phyloP scores from a whole-genome alignment of 805 yeast species.

The Kluyveromyces starmeri region DNA sequence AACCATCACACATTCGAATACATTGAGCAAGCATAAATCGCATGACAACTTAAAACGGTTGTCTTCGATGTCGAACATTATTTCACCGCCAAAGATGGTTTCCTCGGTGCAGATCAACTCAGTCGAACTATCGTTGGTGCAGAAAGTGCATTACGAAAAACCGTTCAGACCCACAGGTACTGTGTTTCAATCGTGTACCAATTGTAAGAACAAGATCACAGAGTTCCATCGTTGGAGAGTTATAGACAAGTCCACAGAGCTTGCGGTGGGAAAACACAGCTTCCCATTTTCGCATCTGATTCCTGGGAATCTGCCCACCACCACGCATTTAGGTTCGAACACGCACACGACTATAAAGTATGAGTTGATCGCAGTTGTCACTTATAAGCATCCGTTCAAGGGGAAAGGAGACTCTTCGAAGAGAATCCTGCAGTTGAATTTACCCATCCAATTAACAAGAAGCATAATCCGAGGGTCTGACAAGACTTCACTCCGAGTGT shows the following conservation, averaged over 20 bases:
- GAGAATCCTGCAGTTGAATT: constrained; percentile 33
- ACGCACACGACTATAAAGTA: constrained; percentile 52
- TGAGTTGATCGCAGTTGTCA: constrained; percentile 57
- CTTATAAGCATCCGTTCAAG: constrained; percentile 31
- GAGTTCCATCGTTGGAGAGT: constrained; percentile 87
- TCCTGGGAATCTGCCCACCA: constrained; percentile 83
- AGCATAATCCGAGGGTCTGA: constrained; percentile 77
- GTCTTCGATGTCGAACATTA: constrained; percentile 19
- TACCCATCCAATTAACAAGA: constrained; percentile 68
- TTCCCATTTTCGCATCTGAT: constrained; percentile 87
- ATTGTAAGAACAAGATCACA: constrained; percentile 46
- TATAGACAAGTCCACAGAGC: constrained; percentile 46
- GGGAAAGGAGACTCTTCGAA: constrained; percentile 15
- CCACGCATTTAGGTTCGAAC: constrained; percentile 48
- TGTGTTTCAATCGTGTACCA: constrained; percentile 43
- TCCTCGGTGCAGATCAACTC: constrained; percentile 43
- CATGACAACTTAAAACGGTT: constrained; percentile 12
- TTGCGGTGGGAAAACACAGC: constrained; percentile 64
- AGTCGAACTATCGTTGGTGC: constrained; percentile 63
- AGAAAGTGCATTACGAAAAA: constrained; percentile 53
- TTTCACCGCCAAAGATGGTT: constrained; percentile 12
- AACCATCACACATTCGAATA: constrained; percentile 10
- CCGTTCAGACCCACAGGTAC: constrained; percentile 55
- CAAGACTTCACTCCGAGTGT: constrained; percentile 77
- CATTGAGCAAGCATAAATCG: constrained; percentile 3